Conservation (phyloP, 2,329 filamentous ascomycete species). For the Xylaria sp. region DNA sequence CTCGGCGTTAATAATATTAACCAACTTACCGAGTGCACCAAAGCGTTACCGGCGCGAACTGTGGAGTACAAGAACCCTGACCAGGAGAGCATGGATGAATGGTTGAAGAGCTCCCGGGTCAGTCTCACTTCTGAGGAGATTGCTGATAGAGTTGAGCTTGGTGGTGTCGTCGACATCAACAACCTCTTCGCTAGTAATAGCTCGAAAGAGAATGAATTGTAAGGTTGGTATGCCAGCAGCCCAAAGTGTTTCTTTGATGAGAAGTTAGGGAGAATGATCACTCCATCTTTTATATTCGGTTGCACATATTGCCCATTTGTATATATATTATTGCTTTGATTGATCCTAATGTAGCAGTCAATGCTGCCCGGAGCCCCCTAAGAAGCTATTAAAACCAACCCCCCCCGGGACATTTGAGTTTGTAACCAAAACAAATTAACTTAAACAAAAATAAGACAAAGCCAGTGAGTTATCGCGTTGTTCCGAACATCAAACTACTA, state of each 20-base stretch:
- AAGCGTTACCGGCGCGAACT: slow-evolving; percentile 58
- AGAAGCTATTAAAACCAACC: too few species aligned
- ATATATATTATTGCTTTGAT: slow-evolving; percentile 10
- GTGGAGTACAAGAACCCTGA: slow-evolving; percentile 43
- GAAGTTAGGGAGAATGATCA: not conserved
- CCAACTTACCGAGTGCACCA: slow-evolving; percentile 64
- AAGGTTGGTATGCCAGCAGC: not conserved
- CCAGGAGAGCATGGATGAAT: slow-evolving; percentile 39
- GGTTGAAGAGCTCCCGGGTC: slow-evolving; percentile 39
- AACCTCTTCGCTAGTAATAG: slow-evolving; percentile 17
- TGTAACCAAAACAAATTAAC: too few species aligned
- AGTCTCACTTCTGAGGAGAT: slow-evolving; percentile 37
- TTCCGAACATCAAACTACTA: too few species aligned
- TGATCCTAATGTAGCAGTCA: too few species aligned
- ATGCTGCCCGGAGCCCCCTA: not conserved
- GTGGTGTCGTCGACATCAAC: slow-evolving; percentile 31
- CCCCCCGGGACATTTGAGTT: too few species aligned
- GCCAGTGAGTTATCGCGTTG: too few species aligned
- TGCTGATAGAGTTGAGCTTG: slow-evolving; percentile 39
- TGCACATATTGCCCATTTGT: slow-evolving; percentile 18
- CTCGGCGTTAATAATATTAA: slow-evolving; percentile 69
- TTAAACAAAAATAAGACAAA: too few species aligned
- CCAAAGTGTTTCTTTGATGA: not conserved
- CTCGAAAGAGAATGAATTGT: slow-evolving; percentile 25
- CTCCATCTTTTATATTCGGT: not conserved